A percentile compares a stretch with the other conserved stretches of the same genome.
phyloP scores from a whole-genome alignment of 2,329 filamentous ascomycete species.

The Diaporthe ampelina region DNA sequence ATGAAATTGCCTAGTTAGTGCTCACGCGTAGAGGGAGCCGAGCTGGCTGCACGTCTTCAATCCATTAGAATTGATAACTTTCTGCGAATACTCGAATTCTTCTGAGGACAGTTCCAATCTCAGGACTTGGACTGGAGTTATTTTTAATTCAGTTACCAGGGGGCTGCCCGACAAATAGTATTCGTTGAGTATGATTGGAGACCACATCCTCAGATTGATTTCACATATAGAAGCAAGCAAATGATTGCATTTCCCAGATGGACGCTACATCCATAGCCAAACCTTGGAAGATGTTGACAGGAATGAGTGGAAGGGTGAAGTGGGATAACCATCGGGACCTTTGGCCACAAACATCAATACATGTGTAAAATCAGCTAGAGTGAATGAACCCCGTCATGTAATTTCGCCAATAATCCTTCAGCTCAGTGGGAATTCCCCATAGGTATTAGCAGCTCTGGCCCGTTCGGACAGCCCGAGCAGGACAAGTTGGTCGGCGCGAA shows the following conservation, averaged over 20 bases:
- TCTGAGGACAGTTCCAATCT: neutral
- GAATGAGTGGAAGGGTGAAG: neutral
- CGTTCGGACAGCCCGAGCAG: neutral
- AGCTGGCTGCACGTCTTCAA: neutral
- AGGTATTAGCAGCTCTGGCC: neutral
- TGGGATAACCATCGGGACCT: too few species aligned
- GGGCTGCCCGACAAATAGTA: neutral
- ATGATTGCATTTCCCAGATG: neutral
- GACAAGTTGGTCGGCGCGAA: constrained; percentile 7
- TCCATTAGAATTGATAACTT: neutral
- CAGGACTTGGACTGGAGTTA: neutral
- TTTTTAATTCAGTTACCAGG: neutral
- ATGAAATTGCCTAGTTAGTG: neutral
- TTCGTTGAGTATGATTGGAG: neutral
- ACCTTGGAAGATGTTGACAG: neutral
- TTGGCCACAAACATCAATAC: neutral
- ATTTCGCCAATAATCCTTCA: neutral
- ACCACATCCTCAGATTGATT: too few species aligned
- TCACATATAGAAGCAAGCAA: neutral
- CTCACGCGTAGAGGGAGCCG: neutral
- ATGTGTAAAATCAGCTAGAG: neutral
- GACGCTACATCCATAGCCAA: neutral
- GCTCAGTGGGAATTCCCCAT: too few species aligned
- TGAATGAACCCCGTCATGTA: neutral
- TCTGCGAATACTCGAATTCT: too few species aligned